A percentile compares a stretch with the other conserved stretches of the same genome.
These are phyloP conservation scores for Dendrocalamus sinicus DNA, from an alignment of 176 grass and related monocot genomes.

Conservation along the genomic window DNA sequence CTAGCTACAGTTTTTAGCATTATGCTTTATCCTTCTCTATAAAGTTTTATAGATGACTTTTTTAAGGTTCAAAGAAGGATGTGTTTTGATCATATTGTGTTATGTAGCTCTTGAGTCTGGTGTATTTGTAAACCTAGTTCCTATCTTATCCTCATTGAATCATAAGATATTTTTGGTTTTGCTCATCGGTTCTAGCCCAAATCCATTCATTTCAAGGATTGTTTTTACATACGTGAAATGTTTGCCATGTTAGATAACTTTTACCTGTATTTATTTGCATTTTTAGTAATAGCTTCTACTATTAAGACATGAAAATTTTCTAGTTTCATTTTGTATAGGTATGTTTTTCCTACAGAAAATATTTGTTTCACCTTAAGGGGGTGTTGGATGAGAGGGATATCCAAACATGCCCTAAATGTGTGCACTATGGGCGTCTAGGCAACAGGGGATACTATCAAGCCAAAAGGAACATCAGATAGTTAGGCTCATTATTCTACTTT, in stretches of 20 bases:
- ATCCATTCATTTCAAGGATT: constrained; percentile 9
- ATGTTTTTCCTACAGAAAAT: background rate
- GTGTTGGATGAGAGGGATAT: background rate
- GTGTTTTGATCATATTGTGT: background rate
- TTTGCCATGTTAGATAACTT: background rate
- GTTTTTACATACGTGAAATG: background rate
- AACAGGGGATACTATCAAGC: background rate
- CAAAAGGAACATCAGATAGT: no score
- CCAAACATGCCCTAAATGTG: background rate
- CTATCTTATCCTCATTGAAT: background rate
- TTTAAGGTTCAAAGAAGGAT: constrained; percentile 15
- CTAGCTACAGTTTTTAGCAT: background rate
- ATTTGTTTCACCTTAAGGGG: background rate
- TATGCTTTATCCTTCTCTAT: background rate
- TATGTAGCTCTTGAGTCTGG: background rate
- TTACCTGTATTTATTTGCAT: background rate
- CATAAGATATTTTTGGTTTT: background rate
- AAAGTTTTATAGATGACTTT: background rate
- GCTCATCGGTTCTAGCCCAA: background rate
- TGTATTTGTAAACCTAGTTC: background rate
- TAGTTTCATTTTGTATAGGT: background rate
- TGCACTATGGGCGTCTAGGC: background rate
- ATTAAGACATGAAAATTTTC: background rate
- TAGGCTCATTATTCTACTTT: no score
- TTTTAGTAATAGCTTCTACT: background rate